These are phyloP conservation scores for Aspergillus avenaceus DNA, from an alignment of 495 filamentous ascomycete genomes.

Conservation along the genomic window DNA sequence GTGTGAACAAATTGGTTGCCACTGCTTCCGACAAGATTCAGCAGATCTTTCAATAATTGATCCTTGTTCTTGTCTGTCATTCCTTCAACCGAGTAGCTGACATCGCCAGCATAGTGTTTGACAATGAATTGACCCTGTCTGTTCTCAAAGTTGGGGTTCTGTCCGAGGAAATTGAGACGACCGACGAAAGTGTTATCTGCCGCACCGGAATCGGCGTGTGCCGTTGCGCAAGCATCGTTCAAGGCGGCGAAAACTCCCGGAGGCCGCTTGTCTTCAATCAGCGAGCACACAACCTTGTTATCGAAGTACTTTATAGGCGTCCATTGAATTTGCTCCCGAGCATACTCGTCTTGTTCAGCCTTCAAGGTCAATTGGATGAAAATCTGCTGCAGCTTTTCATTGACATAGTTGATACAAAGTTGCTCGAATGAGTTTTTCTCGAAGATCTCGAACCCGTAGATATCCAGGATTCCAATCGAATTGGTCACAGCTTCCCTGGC, in stretches of 20 bases:
- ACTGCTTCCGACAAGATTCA: slow-evolving; percentile 81
- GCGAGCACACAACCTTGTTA: slow-evolving; percentile 97
- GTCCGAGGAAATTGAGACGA: slow-evolving; percentile 78
- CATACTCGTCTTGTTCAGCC: slow-evolving; percentile 98
- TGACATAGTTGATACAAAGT: slow-evolving; percentile 99
- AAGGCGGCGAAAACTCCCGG: slow-evolving; percentile 93
- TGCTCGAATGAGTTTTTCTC: slow-evolving; percentile 99
- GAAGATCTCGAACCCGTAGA: slow-evolving; percentile 99
- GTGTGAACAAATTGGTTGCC: slow-evolving; percentile 79
- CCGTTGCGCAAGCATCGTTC: slow-evolving; percentile 96
- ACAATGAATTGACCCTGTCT: slow-evolving; percentile 96
- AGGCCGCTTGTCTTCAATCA: slow-evolving; percentile 90
- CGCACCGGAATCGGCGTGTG: slow-evolving; percentile 88
- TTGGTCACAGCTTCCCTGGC: slow-evolving; percentile 72
- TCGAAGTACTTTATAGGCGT: slow-evolving; percentile 99
- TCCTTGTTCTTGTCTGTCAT: slow-evolving; percentile 99
- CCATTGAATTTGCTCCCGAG: slow-evolving; percentile 94
- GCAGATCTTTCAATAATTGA: slow-evolving; percentile 87
- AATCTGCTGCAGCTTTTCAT: slow-evolving; percentile 99
- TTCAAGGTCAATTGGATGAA: slow-evolving; percentile 98
- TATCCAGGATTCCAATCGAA: slow-evolving; percentile 96
- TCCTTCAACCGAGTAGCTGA: slow-evolving; percentile 89
- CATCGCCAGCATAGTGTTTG: slow-evolving; percentile 99
- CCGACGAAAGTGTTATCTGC: slow-evolving; percentile 96
- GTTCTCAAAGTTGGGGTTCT: slow-evolving; percentile 85